Evolutionary conservation across 257 asterid species (phyloP).

Genomic region (Thymus mandschuricus): DNA sequence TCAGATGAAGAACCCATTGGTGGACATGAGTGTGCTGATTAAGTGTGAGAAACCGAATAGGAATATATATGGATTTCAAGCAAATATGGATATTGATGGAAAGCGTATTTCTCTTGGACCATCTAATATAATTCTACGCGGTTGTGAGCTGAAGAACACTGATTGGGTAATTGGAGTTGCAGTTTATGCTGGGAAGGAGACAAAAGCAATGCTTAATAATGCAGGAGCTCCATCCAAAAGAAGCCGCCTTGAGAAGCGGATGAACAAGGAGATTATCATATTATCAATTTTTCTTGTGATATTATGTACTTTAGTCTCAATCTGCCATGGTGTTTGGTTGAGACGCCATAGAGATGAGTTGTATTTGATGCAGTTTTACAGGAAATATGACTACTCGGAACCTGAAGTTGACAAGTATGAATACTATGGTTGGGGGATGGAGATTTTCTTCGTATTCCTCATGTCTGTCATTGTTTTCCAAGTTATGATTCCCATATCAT

Average conservation of each 20-base stretch:
- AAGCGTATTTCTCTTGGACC: constrained; percentile 95
- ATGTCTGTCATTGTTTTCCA: constrained; percentile 96
- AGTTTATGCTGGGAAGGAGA: constrained; percentile 89
- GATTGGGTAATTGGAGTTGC: constrained; percentile 86
- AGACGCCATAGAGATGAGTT: constrained; percentile 69
- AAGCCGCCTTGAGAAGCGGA: constrained; percentile 84
- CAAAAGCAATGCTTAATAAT: constrained; percentile 97
- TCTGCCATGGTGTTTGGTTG: constrained; percentile 86
- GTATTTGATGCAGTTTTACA: constrained; percentile 71
- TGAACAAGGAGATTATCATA: constrained; percentile 83
- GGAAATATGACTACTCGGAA: constrained; percentile 70
- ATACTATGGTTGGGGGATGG: constrained; percentile 89
- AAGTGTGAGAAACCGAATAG: constrained; percentile 97
- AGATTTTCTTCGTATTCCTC: constrained; percentile 84
- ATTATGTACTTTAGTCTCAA: constrained; percentile 63
- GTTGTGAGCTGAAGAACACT: constrained; percentile 97
- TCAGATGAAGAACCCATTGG: constrained; percentile 53
- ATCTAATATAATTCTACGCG: constrained; percentile 86
- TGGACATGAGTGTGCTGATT: constrained; percentile 63
- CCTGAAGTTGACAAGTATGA: constrained; percentile 55
- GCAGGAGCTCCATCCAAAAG: constrained; percentile 97
- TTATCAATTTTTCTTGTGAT: constrained; percentile 75
- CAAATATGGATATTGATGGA: constrained; percentile 85
- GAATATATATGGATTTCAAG: constrained; percentile 92
- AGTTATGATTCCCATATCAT: constrained; percentile 94